A percentile compares a stretch with the other conserved stretches of the same genome.
Evolutionary conservation across 805 yeast species (phyloP).

Genomic region (Metschnikowia continentalis): DNA sequence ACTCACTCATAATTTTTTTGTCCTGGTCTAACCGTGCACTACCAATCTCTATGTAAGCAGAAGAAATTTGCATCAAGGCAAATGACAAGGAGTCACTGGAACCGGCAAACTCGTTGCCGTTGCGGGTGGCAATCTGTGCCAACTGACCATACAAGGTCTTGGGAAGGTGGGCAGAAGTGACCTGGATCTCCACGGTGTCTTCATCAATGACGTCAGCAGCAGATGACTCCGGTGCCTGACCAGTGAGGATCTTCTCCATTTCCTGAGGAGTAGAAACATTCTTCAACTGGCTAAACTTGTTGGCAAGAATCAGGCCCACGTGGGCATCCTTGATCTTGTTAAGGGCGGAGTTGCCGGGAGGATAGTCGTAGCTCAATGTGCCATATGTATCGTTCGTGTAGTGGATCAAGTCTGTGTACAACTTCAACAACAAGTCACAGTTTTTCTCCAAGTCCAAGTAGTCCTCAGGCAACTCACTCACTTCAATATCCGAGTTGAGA

Average conservation of each 20-base stretch:
- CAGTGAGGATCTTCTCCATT: conserved; percentile 53
- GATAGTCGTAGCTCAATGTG: conserved; percentile 76
- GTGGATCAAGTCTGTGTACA: conserved; percentile 49
- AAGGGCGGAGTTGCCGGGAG: conserved; percentile 52
- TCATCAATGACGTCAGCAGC: conserved; percentile 9
- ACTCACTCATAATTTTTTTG: conserved; percentile 51
- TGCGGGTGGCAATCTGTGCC: conserved; percentile 49
- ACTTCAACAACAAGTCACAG: conserved; percentile 59
- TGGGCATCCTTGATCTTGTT: conserved; percentile 61
- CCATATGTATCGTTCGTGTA: conserved; percentile 54
- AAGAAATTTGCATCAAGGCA: conserved; percentile 52
- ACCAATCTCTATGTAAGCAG: conserved; percentile 59
- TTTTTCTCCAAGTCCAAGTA: conserved; percentile 63
- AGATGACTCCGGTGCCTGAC: conserved; percentile 18
- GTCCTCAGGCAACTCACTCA: conserved; percentile 70
- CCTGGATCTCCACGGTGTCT: conserved; percentile 25
- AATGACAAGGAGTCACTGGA: conserved; percentile 48
- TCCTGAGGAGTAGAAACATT: conserved; percentile 65
- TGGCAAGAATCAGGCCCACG: conserved; percentile 53
- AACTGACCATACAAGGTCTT: conserved; percentile 74
- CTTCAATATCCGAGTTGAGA: conserved; percentile 46
- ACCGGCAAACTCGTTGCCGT: conserved; percentile 42
- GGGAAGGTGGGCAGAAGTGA: conserved; percentile 43
- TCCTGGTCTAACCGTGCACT: conserved; percentile 69
- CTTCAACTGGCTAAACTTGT: conserved; percentile 55